Evolutionary conservation across 192 early-diverging fungal species (phyloP), one percentile per base, ranked within the genome.

Genomic region (Coemansia sp.): DNA sequence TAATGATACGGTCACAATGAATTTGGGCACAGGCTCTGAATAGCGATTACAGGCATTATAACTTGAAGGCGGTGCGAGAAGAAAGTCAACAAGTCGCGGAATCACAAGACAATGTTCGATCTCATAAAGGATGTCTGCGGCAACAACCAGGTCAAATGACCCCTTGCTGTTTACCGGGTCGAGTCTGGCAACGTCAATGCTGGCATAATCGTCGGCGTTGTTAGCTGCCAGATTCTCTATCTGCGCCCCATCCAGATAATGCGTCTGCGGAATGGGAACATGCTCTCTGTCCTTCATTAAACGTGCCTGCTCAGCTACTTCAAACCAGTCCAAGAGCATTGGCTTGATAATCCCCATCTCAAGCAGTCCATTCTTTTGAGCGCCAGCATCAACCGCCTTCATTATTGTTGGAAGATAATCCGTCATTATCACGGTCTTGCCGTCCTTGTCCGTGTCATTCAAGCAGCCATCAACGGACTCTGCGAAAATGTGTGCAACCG

Each of bases 121-220:
- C 61, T 74, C 72, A n/a, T 74, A 74, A 11, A 68, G 49, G n/a
- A 74, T 53, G 19, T 74, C 72, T 9, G 72, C 66, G 9, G 72
- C 72, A 52, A 74, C 57, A 10, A 74, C 63, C 39, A 68, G 45
- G 45, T 63, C 61, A 48, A 68, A 74, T 18, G 23, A 43, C 1
- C 56, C 47, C 6, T 63, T 57, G 47, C 58, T 59, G 16, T 52
- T 40, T 7, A 40, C 13, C 3, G 41, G 49, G 13, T 58, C 56
- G 3, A 58, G 38, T 42, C 40, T 37, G 26, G 3, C 39, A 52
- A 42, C 18, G 38, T 0, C 9, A 41, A 7, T 26, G 23, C n/a
- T 19, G 4, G 4, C 43, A 12, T 21, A 8, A 11, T 10, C 15
- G 6, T 57, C 3, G 19, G 16, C 12, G 13, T 43, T 16, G 32